Base-by-base conservation (phyloP, 768 basidiomycete genomes). In the Boletus bicolor region DNA sequence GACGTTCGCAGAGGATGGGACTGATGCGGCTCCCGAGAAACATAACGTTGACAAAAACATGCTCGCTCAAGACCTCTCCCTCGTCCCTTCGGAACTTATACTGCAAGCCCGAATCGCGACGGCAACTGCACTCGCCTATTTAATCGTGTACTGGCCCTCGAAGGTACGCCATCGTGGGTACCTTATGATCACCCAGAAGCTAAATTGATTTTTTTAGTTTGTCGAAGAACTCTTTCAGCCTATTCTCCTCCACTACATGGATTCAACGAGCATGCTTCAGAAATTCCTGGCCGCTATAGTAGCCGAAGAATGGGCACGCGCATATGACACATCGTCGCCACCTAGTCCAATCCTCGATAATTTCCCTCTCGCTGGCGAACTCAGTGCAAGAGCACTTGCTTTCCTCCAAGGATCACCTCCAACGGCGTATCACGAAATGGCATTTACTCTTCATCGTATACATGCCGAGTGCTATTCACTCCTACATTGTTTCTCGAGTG, bases 21-120 rank as follows among this genome's bases (percentile, higher is more conserved):
- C 72, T 7, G 75, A 77, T 24, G 70, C 74, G 2, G 43, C 30
- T 19, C 74, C 78, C 0, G 88, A 92, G 68, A 81, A 85, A 44
- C 92, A 98, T 68, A 94, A 97, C 63, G 92, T 98, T 34, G 97
- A 99, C 76, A 98, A 93, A 77, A 89, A 89, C 55, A 93, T 98
- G 86, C 77, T 98, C 24, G 78, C 82, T 5, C 95, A 98, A 67
- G 97, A 99, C 68, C 75, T 93, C 42, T 85, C 91, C 0, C 77
- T 99, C 37, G 80, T 98, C 34, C 77, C 86, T 7, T 73, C 81
- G 24, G 93, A 97, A 64, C 73, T 84, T 5, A 83, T 93, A 37
- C 68, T 95, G 54, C 84, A 89, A 58, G 92, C 91, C 17, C 80
- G 95, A 24, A 72, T 98, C 6, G 84, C 88, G 7, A 82, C 86